Evolutionary conservation across 306 rosid species (phyloP), one percentile per base, ranked within the genome.

Genomic region (Sphenostylis stenocarpa): DNA sequence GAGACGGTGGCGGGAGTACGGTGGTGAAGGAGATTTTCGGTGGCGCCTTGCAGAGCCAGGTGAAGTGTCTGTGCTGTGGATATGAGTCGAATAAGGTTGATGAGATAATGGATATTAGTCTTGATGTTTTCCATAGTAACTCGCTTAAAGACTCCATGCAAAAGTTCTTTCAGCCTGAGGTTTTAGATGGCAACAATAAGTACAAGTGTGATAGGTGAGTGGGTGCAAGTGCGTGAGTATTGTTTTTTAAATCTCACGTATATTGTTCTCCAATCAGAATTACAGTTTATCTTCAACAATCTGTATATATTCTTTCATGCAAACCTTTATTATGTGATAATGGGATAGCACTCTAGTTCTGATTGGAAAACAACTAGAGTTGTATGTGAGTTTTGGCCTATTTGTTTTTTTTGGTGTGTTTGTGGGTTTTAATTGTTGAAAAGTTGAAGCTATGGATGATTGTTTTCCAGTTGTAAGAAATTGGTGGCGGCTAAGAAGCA

Each of bases 1-100:
- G 17, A 3, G 75, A 3, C 0, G 74, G 63, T 0, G 81, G 69
- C 0, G 70, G 75, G 3, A 0, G 77, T 1, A 83, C 97, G 2
- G 93, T 89, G 67, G 98, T 96, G 56, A 92, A 87, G 87, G 97
- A 92, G 33, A 96, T 96, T 13, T 96, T 96, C 21, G 99, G 99
- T 16, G 99, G 99, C 33, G 87, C 98, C 23, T 84, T 96, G 90
- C 98, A 92, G 97, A 96, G 98, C 78, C 99, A 96, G 96, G 98
- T 96, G 87, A 96, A 90, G 85, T 96, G 99, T 78, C 82, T 88
- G 4, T 82, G 88, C 45, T 96, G 99, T 83, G 98, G 98, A 73
- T 81, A 75, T n/a, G 99, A 92, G 83, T 96, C 98, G 16, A 96
- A 96, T 88, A 96, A 96, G 90, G 90, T 92, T 80, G 99, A 96